A percentile compares a stretch with the other conserved stretches of the same genome.
Conservation (phyloP, 2,329 filamentous ascomycete genomes). For the Cladophialophora immunda region DNA sequence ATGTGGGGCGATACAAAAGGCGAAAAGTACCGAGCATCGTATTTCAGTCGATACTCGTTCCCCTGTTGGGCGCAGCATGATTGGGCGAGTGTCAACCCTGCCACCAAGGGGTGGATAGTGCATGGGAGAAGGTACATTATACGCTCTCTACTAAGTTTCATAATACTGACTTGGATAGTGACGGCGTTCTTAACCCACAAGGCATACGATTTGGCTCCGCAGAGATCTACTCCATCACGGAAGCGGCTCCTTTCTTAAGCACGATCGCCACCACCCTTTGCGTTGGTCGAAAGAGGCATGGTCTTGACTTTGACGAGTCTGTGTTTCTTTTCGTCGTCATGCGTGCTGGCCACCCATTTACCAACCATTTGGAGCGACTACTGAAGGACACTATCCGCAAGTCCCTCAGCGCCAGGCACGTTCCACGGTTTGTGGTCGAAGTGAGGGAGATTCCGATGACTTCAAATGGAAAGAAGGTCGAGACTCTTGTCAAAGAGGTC, state of each 20-base stretch:
- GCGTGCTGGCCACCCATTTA: slow-evolving; percentile 8
- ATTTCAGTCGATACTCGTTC: slow-evolving; percentile 45
- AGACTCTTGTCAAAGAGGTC: slow-evolving; percentile 30
- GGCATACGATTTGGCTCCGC: slow-evolving; percentile 82
- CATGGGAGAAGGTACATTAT: slow-evolving; percentile 46
- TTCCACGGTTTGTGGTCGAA: slow-evolving; percentile 32
- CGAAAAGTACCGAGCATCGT: slow-evolving; percentile 60
- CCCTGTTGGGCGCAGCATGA: slow-evolving; percentile 32
- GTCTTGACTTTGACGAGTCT: slow-evolving; percentile 26
- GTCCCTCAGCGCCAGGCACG: slow-evolving; percentile 63
- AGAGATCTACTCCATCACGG: slow-evolving; percentile 80
- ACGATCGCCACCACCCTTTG: slow-evolving; percentile 24
- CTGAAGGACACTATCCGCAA: slow-evolving; percentile 71
- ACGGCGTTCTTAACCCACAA: slow-evolving; percentile 81
- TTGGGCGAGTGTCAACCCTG: slow-evolving; percentile 64
- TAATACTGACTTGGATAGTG: slow-evolving; percentile 48
- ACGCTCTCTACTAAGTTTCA: no score
- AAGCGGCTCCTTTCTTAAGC: slow-evolving; percentile 15
- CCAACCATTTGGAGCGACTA: slow-evolving; percentile 57
- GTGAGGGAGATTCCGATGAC: slow-evolving; percentile 31
- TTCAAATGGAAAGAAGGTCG: slow-evolving; percentile 35
- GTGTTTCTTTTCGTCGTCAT: slow-evolving; percentile 35
- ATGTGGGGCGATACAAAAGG: slow-evolving; percentile 65
- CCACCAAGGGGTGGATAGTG: slow-evolving; percentile 62
- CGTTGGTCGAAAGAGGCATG: slow-evolving; percentile 25